Evolutionary conservation across 495 filamentous ascomycete genomes (phyloP), one percentile per base, ranked within the genome.

Genomic region (Neurospora sp.): DNA sequence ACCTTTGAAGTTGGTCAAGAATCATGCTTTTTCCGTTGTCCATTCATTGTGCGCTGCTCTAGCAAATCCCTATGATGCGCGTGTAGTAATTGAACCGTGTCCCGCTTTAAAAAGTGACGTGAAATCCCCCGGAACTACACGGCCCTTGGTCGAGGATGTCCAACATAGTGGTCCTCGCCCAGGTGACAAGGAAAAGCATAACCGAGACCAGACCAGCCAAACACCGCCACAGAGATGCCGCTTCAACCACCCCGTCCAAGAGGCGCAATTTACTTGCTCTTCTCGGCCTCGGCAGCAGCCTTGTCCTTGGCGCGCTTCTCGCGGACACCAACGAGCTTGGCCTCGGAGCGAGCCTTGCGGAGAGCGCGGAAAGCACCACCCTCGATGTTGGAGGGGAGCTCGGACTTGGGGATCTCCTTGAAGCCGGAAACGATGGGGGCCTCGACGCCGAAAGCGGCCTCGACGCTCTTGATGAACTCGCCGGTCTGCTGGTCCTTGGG

Each of bases 221-320:
- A 80, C 77, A 80, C 79, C 80, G 80, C 80, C 79, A 71, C 73
- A 73, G 76, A 75, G 78, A 78, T 79, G 77, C 53, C 53, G 53
- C 27, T 61, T 61, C 53, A 35, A 74, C 68, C 73, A 70, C 69
- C 53, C 61, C 48, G 61, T 71, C 20, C n/a, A 69, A 73, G 48
- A 69, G 44, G 73, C 83, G 84, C 86, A 88, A 96, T 98, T 92
- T 99, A 98, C 89, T 90, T 90, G 80, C 90, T 90, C 79, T 90
- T 89, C 82, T 88, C 88, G 74, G 91, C 92, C 82, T 88, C 88
- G 74, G 91, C 92, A 85, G 96, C 96, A 78, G 92, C 93, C 92
- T 97, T 97, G 73, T 90, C 92, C 89, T 91, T 92, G 72, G 88
- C 91, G 79, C 96, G 90, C 94, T 98, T 98, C 88, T 96, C 94